Conservation (phyloP, 1,284 basidiomycete species). For the Fomitiporia mediterranea region DNA sequence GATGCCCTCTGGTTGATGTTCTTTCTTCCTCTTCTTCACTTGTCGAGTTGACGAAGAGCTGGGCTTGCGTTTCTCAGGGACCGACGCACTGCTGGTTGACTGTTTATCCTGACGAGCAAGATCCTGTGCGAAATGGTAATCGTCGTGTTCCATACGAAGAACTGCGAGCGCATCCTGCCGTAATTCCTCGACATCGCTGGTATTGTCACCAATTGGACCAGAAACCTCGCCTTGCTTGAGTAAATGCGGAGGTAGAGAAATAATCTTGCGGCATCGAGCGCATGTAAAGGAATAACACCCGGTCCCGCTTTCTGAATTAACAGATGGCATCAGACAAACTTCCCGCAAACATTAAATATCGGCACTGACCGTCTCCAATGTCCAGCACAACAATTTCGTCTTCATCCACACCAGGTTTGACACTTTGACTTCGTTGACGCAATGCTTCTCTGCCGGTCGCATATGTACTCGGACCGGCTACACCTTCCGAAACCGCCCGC, state of each 20-base stretch:
- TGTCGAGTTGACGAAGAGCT: constrained; percentile 19
- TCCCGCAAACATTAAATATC: neutral
- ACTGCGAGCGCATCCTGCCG: constrained; percentile 37
- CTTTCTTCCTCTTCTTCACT: constrained; percentile 40
- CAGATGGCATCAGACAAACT: neutral
- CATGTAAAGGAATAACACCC: constrained; percentile 21
- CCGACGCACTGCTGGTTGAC: neutral
- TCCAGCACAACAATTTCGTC: constrained; percentile 12
- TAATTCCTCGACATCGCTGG: constrained; percentile 18
- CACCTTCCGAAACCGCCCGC: constrained; percentile 5
- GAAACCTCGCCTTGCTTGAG: constrained; percentile 5
- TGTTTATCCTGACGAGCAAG: constrained; percentile 40
- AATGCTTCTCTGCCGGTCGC: constrained; percentile 21
- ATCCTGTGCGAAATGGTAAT: constrained; percentile 83
- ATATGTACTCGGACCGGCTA: constrained; percentile 14
- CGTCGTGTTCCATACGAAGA: constrained; percentile 71
- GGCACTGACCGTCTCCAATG: constrained; percentile 8
- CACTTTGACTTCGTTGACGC: constrained; percentile 24
- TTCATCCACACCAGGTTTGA: neutral
- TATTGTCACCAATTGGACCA: neutral
- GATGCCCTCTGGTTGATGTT: constrained; percentile 52
- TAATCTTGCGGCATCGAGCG: constrained; percentile 21
- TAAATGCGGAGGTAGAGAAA: constrained; percentile 14
- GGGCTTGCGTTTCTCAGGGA: constrained; percentile 2
- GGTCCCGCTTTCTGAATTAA: neutral